Evolutionary conservation across 2,329 filamentous ascomycete species (phyloP).

Genomic region (Lasiodiplodia theobromae): DNA sequence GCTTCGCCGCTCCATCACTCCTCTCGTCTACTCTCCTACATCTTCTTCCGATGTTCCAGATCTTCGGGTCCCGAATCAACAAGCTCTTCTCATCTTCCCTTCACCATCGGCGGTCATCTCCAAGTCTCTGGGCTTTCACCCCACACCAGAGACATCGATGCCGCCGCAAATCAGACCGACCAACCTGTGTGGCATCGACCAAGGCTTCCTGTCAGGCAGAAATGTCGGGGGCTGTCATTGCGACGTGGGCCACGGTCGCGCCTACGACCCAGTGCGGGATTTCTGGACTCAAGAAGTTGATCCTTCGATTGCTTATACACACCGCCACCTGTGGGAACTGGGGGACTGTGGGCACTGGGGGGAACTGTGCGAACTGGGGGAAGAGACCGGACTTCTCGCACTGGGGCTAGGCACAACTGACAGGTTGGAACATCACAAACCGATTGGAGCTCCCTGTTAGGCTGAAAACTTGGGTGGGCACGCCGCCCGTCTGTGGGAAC

Average conservation of each 20-base stretch:
- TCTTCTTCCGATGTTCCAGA: too few species aligned
- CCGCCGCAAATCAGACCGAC: not conserved
- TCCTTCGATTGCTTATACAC: not conserved
- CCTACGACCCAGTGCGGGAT: not conserved
- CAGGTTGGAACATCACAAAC: not conserved
- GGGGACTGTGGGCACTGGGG: not conserved
- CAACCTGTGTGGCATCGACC: not conserved
- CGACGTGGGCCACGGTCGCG: not conserved
- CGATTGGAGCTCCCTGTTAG: not conserved
- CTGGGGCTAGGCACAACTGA: not conserved
- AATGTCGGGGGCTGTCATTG: slow-evolving; percentile 4
- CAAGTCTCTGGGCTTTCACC: not conserved
- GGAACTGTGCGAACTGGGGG: too few species aligned
- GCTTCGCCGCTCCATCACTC: not conserved
- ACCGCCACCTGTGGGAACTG: not conserved
- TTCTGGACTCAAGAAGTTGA: not conserved
- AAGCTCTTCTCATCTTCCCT: not conserved
- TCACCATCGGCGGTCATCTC: not conserved
- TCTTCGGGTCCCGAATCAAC: not conserved
- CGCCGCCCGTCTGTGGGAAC: not conserved
- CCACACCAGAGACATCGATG: not conserved
- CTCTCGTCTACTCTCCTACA: too few species aligned
- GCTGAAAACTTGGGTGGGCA: too few species aligned
- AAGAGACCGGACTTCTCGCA: too few species aligned
- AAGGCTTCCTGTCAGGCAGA: not conserved